A percentile compares a stretch with the other conserved stretches of the same genome.
These are phyloP conservation scores for Alternaria dauci DNA, from an alignment of 2,329 filamentous ascomycete genomes.

Conservation along the genomic window DNA sequence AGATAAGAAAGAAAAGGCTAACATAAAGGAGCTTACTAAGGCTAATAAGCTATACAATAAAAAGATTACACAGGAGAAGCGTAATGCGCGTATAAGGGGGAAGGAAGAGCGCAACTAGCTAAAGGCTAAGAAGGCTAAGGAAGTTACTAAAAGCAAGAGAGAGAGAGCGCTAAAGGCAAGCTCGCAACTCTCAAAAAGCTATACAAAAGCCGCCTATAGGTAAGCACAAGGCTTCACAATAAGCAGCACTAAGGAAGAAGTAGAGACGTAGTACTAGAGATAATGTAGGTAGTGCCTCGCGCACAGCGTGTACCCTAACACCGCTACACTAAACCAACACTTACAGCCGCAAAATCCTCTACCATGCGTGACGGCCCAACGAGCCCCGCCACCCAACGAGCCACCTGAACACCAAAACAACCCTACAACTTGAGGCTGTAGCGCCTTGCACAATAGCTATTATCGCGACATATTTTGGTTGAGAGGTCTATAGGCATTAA, in stretches of 20 bases:
- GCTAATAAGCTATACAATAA: background rate
- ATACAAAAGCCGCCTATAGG: background rate
- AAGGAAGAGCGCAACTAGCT: background rate
- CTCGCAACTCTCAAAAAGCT: background rate
- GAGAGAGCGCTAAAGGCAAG: background rate
- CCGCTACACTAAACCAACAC: background rate
- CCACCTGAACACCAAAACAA: no score
- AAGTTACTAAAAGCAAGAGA: background rate
- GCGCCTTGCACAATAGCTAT: no score
- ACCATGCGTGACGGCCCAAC: no score
- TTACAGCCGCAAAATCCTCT: background rate
- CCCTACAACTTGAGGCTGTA: no score
- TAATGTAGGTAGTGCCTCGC: background rate
- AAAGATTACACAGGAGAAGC: background rate
- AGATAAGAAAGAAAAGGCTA: background rate
- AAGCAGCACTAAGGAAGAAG: background rate
- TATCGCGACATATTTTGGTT: no score
- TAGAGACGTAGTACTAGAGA: background rate
- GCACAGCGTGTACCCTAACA: background rate
- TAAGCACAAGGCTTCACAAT: background rate
- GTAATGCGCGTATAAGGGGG: no score
- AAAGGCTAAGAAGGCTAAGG: background rate
- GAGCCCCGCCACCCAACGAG: no score
- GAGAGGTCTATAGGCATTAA: no score
- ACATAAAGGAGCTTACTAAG: background rate